Evolutionary conservation across 2,329 filamentous ascomycete genomes (phyloP).

Genomic region (Colletotrichum cereale): DNA sequence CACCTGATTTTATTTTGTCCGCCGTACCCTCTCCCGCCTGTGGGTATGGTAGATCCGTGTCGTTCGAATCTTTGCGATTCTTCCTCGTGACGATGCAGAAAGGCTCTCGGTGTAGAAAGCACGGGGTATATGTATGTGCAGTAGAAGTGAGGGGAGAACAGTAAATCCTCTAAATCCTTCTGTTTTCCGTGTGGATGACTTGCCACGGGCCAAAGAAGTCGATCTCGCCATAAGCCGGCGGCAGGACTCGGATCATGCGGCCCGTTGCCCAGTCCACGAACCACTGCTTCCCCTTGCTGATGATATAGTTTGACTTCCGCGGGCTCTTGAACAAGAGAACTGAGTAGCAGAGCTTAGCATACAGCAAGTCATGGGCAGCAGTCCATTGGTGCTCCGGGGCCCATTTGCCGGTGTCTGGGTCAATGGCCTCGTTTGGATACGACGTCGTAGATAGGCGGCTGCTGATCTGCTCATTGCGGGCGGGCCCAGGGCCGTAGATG

Average conservation of each 20-base stretch:
- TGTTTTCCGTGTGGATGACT: constrained; percentile 62
- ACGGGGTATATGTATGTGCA: constrained; percentile 33
- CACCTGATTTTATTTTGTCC: constrained; percentile 32
- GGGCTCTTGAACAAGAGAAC: constrained; percentile 68
- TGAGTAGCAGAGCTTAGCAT: constrained; percentile 71
- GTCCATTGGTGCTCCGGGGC: constrained; percentile 67
- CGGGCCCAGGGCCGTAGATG: constrained; percentile 38
- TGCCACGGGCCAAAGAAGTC: constrained; percentile 64
- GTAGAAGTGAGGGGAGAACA: background rate
- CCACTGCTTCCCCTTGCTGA: constrained; percentile 69
- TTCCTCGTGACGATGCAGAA: constrained; percentile 35
- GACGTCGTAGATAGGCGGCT: constrained; percentile 60
- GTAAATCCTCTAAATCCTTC: constrained; percentile 52
- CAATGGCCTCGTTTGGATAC: constrained; percentile 59
- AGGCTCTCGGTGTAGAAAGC: constrained; percentile 20
- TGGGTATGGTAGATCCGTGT: constrained; percentile 25
- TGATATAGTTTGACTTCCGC: constrained; percentile 69
- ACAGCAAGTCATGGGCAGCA: constrained; percentile 67
- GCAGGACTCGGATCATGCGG: constrained; percentile 64
- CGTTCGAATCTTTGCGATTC: constrained; percentile 37
- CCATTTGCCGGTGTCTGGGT: constrained; percentile 68
- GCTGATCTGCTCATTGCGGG: constrained; percentile 40
- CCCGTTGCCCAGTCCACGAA: constrained; percentile 71
- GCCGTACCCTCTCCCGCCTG: constrained; percentile 15
- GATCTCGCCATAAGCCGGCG: constrained; percentile 66